Conservation (phyloP, 768 basidiomycete species). For the Amanita subjunquillea region DNA sequence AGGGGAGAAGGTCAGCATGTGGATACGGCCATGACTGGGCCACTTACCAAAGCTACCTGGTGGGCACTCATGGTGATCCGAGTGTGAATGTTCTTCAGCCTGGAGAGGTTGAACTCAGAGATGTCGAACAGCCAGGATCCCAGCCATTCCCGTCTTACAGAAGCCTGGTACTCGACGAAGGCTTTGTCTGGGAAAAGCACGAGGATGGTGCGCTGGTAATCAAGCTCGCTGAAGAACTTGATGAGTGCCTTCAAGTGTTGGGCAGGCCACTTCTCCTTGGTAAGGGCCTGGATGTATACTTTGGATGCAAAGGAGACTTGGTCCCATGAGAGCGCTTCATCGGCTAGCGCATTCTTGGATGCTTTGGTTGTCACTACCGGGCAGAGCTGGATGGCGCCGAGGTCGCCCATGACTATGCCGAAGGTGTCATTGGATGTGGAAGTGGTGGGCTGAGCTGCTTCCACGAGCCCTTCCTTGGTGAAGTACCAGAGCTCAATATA, state of each 20-base stretch:
- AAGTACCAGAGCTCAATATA: slow-evolving; percentile 6
- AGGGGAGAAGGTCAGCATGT: too few species aligned
- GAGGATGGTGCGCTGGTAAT: not conserved
- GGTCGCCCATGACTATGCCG: not conserved
- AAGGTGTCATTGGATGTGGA: slow-evolving; percentile 4
- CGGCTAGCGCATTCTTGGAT: not conserved
- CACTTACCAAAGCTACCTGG: too few species aligned
- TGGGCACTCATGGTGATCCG: not conserved
- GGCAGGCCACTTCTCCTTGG: not conserved
- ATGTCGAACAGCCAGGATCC: not conserved
- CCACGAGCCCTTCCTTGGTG: not conserved
- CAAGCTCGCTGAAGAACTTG: not conserved
- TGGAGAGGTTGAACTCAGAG: not conserved
- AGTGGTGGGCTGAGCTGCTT: not conserved
- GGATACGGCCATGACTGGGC: too few species aligned
- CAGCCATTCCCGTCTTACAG: not conserved
- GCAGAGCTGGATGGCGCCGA: not conserved
- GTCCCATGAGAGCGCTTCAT: not conserved
- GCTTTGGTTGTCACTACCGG: not conserved
- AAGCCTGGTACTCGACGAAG: not conserved
- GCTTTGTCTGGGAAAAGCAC: not conserved
- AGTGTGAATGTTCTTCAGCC: not conserved
- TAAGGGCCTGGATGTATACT: not conserved
- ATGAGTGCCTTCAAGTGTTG: not conserved
- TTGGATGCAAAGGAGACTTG: not conserved